phyloP scores from a whole-genome alignment of 179 eudicot species.

The Drosera spatulata region DNA sequence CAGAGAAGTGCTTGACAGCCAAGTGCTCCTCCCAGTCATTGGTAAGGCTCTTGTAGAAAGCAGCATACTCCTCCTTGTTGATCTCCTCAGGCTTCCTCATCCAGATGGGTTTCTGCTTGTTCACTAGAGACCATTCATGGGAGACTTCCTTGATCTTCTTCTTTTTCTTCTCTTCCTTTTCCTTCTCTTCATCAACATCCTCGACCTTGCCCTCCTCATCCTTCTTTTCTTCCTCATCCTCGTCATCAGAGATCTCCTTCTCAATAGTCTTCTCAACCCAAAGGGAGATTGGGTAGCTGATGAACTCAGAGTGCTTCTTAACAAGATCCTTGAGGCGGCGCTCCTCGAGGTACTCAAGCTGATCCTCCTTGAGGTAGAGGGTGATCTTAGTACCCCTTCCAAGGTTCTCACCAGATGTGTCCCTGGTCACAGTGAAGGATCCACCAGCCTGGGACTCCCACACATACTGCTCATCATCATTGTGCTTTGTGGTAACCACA shows the following conservation, averaged over 20 bases:
- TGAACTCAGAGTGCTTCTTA: constrained; percentile 65
- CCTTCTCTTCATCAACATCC: constrained; percentile 61
- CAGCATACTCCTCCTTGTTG: constrained; percentile 43
- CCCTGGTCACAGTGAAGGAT: constrained; percentile 60
- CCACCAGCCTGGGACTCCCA: constrained; percentile 83
- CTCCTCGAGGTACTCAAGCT: constrained; percentile 69
- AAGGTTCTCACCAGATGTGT: constrained; percentile 39
- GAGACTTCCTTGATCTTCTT: constrained; percentile 60
- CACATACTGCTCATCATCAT: constrained; percentile 59
- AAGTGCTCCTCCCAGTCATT: constrained; percentile 59
- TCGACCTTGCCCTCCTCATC: constrained; percentile 65
- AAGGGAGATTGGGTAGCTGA: constrained; percentile 57
- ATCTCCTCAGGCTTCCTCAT: constrained; percentile 58
- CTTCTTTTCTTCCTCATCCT: constrained; percentile 59
- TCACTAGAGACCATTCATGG: constrained; percentile 42
- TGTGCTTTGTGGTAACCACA: constrained; percentile 56
- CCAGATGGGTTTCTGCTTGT: constrained; percentile 60
- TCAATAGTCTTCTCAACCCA: constrained; percentile 64
- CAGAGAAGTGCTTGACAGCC: constrained; percentile 59
- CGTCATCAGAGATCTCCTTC: constrained; percentile 61
- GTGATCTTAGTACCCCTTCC: constrained; percentile 65
- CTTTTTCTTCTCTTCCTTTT: constrained; percentile 61
- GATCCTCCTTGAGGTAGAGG: constrained; percentile 55
- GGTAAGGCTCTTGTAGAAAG: constrained; percentile 53
- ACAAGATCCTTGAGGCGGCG: constrained; percentile 54